These are phyloP conservation scores for Termitomyces sp. DNA, from an alignment of 1,284 basidiomycete genomes.

Conservation along the genomic window DNA sequence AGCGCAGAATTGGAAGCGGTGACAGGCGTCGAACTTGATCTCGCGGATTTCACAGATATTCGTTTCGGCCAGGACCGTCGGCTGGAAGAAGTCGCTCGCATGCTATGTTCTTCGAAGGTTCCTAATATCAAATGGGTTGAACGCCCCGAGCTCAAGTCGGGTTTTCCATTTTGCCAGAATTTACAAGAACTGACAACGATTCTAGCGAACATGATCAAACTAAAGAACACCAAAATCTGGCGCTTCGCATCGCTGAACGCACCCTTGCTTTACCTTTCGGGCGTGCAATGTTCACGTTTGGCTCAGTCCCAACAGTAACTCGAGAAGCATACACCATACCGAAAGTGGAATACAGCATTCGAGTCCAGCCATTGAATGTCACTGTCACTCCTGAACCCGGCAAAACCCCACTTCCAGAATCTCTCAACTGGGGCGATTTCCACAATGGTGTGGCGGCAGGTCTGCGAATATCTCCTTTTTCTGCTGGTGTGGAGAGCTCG, in stretches of 20 bases:
- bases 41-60: constrained; percentile 73
- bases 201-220: constrained; percentile 73
- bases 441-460: constrained; percentile 96
- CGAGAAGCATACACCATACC: constrained; percentile 77
- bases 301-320: constrained; percentile 64
- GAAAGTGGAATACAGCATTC: constrained; percentile 74
- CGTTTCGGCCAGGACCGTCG: constrained; percentile 84
- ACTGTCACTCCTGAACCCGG: constrained; percentile 59
- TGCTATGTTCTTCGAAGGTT: constrained; percentile 75
- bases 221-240: constrained; percentile 78
- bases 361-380: constrained; percentile 66
- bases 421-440: constrained; percentile 89
- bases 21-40: constrained; percentile 66
- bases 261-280: constrained; percentile 85
- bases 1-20: constrained; percentile 50
- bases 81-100: constrained; percentile 81
- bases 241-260: constrained; percentile 74
- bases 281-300: constrained; percentile 84
- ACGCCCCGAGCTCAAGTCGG: constrained; percentile 69
- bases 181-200: constrained; percentile 5
- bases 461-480: constrained; percentile 74
- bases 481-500: constrained; percentile 78
- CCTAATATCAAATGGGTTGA: constrained; percentile 66
- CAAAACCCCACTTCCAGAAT: constrained; percentile 60
- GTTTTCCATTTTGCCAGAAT: constrained; percentile 2